A percentile compares a stretch with the other conserved stretches of the same genome.
Evolutionary conservation across 2,329 filamentous ascomycete genomes (phyloP).

Genomic region (Fusarium pseudograminearum): DNA sequence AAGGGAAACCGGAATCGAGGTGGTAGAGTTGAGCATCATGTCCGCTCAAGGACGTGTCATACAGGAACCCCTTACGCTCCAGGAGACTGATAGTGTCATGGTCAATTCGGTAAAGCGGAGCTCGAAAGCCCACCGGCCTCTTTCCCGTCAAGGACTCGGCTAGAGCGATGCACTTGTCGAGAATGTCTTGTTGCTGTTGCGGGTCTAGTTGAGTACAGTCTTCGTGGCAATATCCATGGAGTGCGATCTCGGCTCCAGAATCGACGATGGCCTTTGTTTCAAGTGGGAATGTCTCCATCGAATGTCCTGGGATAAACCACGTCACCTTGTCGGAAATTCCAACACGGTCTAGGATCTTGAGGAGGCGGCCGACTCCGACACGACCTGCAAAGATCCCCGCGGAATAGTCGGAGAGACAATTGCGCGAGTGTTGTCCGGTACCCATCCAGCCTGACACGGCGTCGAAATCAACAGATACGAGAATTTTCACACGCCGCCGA

Average conservation of each 20-base stretch:
- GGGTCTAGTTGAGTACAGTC: not conserved
- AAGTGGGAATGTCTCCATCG: slow-evolving; percentile 60
- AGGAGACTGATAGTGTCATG: slow-evolving; percentile 1
- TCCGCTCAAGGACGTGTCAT: slow-evolving; percentile 1
- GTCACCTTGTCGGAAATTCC: slow-evolving; percentile 60
- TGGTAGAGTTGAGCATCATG: slow-evolving; percentile 2
- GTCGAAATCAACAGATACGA: slow-evolving; percentile 60
- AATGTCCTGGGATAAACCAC: slow-evolving; percentile 66
- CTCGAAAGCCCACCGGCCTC: not conserved
- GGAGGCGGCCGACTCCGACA: slow-evolving; percentile 62
- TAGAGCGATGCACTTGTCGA: slow-evolving; percentile 2
- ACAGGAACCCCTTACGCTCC: slow-evolving; percentile 2
- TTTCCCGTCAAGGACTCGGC: slow-evolving; percentile 1
- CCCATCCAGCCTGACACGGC: slow-evolving; percentile 66
- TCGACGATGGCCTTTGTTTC: slow-evolving; percentile 55
- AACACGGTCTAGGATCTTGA: slow-evolving; percentile 55
- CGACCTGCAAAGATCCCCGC: slow-evolving; percentile 24
- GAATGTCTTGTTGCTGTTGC: not conserved
- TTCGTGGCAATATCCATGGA: slow-evolving; percentile 10
- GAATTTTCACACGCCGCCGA: slow-evolving; percentile 40
- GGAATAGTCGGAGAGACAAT: slow-evolving; percentile 28
- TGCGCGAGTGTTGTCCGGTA: slow-evolving; percentile 59
- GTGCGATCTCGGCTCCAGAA: slow-evolving; percentile 34
- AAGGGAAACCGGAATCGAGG: not conserved
- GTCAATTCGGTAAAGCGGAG: slow-evolving; percentile 7